A percentile compares a stretch with the other conserved stretches of the same genome.
phyloP scores from a whole-genome alignment of 208 protist species.

The Strigomonas galati region DNA sequence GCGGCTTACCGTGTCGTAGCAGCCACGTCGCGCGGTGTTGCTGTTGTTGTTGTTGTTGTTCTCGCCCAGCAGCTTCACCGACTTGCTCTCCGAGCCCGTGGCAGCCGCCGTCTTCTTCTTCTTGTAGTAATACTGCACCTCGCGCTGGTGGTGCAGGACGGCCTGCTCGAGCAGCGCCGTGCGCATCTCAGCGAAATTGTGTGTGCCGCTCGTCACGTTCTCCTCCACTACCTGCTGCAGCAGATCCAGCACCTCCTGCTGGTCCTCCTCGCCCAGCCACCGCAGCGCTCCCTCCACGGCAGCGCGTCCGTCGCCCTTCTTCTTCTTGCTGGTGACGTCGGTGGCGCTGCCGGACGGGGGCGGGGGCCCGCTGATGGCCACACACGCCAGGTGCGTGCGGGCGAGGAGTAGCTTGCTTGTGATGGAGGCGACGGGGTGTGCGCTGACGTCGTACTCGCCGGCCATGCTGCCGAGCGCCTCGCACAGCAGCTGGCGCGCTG shows the following conservation, averaged over 20 bases:
- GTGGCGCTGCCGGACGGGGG: background rate
- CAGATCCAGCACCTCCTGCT: slow-evolving; percentile 23
- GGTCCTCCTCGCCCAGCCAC: background rate
- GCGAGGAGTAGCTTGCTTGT: slow-evolving; percentile 59
- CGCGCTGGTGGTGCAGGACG: slow-evolving; percentile 21
- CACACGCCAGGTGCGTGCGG: slow-evolving; percentile 23
- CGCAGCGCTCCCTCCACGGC: slow-evolving; percentile 10
- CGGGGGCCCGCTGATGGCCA: background rate
- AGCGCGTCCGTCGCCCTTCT: background rate
- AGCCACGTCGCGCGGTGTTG: slow-evolving; percentile 21
- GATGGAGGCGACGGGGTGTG: slow-evolving; percentile 47
- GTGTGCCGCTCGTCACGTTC: slow-evolving; percentile 42
- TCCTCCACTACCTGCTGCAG: slow-evolving; percentile 45
- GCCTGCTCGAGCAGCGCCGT: slow-evolving; percentile 56
- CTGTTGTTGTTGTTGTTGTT: no score
- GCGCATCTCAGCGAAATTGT: slow-evolving; percentile 64
- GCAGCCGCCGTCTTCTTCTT: no score
- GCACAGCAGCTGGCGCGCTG: background rate
- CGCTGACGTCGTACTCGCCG: slow-evolving; percentile 39
- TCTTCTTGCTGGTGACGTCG: background rate
- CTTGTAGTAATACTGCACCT: background rate
- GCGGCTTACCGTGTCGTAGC: background rate
- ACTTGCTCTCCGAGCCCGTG: no score
- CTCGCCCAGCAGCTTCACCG: no score
- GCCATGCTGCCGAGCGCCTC: slow-evolving; percentile 3